Evolutionary conservation across 441 rosid species (phyloP), one percentile per base, ranked within the genome.

Genomic region (Gossypium trilobum): DNA sequence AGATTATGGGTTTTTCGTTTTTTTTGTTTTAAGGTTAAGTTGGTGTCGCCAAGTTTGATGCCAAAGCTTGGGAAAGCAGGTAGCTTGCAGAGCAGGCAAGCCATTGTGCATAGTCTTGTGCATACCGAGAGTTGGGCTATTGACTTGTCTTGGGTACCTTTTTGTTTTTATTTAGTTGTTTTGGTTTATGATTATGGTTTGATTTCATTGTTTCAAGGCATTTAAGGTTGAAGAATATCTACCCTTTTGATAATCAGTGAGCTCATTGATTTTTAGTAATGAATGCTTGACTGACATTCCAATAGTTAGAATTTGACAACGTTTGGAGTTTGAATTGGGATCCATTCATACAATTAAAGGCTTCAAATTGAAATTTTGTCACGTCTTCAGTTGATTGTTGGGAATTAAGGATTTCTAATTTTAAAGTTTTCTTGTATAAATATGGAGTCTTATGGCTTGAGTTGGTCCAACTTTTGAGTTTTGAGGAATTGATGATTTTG

Each of bases 91-190:
- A 91, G 96, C 73, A 86, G 96, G 79, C 93, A 87, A 86, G 94
- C 97, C 2, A 89, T 93, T 76, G 91, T 91, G 75, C 98, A 91
- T 68, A 91, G 98, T 68, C 89, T 93, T 73, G 93, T 73, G 17
- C 97, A 91, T 78, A 91, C 80, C 23, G 95, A 93, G 86, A 93
- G 95, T 73, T 91, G 98, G 97, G 98, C 97, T 3, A 79, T 91
- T 80, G 98, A 90, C 74, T 85, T 91, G 79, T 88, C 97, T 51
- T 93, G 95, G 98, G 96, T 91, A 85, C 23, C n/a, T 50, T 59
- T 10, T 22, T 4, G 19, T 9, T 68, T 39, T 19, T 31, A 66
- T 25, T 29, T 48, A 0, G 2, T 54, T 70, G 56, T 5, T 60
- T 39, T 20, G 69, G 25, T 19, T 36, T 20, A 2, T 25, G 16